A percentile compares a stretch with the other conserved stretches of the same genome.
phyloP scores from a whole-genome alignment of 345 rosid species.

The Populus davidiana region DNA sequence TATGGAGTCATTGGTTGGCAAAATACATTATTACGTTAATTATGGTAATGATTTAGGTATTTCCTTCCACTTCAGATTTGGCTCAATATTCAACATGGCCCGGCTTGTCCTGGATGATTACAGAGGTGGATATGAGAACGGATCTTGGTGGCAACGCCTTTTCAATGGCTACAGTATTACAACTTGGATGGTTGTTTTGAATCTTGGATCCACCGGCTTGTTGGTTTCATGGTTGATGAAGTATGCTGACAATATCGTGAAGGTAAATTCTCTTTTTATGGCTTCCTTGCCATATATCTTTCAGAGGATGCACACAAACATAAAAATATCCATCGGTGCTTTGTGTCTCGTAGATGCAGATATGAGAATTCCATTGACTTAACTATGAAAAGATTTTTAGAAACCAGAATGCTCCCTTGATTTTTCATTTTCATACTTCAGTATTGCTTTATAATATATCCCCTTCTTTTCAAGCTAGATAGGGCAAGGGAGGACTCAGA shows the following conservation, averaged over 20 bases:
- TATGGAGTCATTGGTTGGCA: neutral
- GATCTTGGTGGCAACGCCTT: conserved; percentile 90
- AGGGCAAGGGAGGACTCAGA: neutral
- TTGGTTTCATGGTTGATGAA: conserved; percentile 89
- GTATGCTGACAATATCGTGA: conserved; percentile 89
- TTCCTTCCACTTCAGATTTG: conserved; percentile 47
- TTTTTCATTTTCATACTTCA: neutral
- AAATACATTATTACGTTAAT: too few species aligned
- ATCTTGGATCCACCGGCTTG: conserved; percentile 77
- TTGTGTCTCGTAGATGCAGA: neutral
- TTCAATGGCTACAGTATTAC: conserved; percentile 69
- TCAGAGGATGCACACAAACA: neutral
- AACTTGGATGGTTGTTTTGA: conserved; percentile 85
- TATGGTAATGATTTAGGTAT: neutral
- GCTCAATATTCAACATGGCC: conserved; percentile 79
- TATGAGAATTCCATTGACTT: neutral
- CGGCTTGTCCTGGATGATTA: conserved; percentile 83
- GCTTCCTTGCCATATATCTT: neutral
- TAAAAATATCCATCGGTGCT: neutral
- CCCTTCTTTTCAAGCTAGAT: neutral
- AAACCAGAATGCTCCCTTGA: neutral
- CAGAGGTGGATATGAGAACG: conserved; percentile 80
- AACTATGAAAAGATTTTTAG: neutral
- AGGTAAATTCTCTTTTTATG: conserved; percentile 42
- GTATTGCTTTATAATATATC: neutral